Conservation (phyloP, 2,329 filamentous ascomycete species). For the Epichloe gansuensis region DNA sequence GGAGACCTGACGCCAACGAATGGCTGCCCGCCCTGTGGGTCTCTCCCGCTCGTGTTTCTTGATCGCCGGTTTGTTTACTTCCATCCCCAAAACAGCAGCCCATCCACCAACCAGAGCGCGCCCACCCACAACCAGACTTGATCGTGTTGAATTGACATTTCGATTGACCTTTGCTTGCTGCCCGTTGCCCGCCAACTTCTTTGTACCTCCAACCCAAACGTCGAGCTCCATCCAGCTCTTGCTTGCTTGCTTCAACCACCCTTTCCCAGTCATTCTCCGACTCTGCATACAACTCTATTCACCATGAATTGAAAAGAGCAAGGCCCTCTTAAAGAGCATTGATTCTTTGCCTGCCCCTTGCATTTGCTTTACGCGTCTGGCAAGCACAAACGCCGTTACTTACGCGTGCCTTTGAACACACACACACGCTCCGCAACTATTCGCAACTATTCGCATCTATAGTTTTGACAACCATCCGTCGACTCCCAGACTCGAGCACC, state of each 20-base stretch:
- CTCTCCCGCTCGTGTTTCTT: too few species aligned
- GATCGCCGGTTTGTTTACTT: constrained; percentile 22
- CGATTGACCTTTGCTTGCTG: constrained; percentile 2
- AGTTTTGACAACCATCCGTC: constrained; percentile 9
- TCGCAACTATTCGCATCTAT: not conserved
- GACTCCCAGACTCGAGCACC: constrained; percentile 11
- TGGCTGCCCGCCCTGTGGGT: too few species aligned
- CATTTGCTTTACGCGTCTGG: not conserved
- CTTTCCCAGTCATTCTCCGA: not conserved
- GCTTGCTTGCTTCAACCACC: not conserved
- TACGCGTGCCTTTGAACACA: not conserved
- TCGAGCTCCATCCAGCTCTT: not conserved
- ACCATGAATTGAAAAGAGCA: not conserved
- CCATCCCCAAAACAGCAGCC: constrained; percentile 18
- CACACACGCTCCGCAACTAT: not conserved
- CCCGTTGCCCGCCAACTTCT: not conserved
- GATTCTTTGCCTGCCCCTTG: constrained; percentile 7
- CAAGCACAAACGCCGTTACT: not conserved
- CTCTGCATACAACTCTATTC: not conserved
- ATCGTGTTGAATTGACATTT: not conserved
- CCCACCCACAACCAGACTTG: not conserved
- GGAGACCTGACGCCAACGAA: too few species aligned
- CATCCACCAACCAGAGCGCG: constrained; percentile 9
- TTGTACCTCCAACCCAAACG: not conserved
- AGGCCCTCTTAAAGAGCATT: not conserved